Percentiles rank a stretch among this genome's conserved stretches.
Conservation (phyloP, 805 yeast species). For the Metschnikowia continentalis region DNA sequence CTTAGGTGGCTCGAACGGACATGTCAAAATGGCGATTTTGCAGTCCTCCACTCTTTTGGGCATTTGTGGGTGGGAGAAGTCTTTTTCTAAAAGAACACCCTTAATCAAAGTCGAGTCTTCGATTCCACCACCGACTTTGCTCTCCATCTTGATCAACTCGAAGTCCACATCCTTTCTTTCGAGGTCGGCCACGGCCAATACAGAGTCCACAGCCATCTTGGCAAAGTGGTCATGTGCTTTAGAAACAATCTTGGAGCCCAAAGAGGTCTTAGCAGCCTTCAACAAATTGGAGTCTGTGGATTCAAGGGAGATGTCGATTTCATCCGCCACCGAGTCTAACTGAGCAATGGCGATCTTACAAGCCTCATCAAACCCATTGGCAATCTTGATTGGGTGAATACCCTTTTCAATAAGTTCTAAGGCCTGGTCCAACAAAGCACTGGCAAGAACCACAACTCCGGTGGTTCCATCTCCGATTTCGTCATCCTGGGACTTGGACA, state of each 20-base stretch:
- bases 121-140: constrained; percentile 91
- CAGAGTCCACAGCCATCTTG: constrained; percentile 95
- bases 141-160: constrained; percentile 91
- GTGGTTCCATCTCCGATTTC: constrained; percentile 99
- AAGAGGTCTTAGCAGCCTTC: constrained; percentile 89
- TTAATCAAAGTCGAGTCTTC: constrained; percentile 79
- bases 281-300: constrained; percentile 56
- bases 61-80: constrained; percentile 98
- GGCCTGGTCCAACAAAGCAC: constrained; percentile 92
- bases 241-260: constrained; percentile 93
- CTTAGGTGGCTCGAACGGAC: constrained; percentile 99
- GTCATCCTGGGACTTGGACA: constrained; percentile 93
- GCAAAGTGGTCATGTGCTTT: constrained; percentile 93
- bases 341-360: constrained; percentile 83
- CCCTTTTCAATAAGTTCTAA: constrained; percentile 92
- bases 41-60: constrained; percentile 74
- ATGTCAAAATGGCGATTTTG: constrained; percentile 89
- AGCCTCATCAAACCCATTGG: constrained; percentile 96
- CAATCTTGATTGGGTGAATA: constrained; percentile 93
- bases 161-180: constrained; percentile 94
- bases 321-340: constrained; percentile 73
- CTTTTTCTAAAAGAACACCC: constrained; percentile 94
- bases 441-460: constrained; percentile 95
- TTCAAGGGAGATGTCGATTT: constrained; percentile 48
- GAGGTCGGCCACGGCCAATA: constrained; percentile 84